Conservation (phyloP, 2,329 filamentous ascomycete genomes). For the Pyrenochaeta sp. region DNA sequence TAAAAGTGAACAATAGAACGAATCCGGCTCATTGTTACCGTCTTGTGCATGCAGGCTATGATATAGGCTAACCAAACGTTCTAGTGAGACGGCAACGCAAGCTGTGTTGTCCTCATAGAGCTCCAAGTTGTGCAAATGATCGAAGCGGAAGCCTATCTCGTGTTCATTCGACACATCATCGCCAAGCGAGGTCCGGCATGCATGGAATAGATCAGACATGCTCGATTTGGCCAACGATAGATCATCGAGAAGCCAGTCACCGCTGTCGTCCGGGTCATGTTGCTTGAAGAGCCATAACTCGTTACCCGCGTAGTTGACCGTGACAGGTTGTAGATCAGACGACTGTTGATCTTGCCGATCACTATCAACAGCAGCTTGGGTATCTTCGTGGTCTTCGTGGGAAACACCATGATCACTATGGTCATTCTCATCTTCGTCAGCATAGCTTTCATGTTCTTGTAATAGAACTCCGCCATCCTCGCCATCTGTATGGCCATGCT, state of each 20-base stretch:
- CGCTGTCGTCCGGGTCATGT: slow-evolving; percentile 38
- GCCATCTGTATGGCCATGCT: slow-evolving; percentile 13
- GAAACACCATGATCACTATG: slow-evolving; percentile 2
- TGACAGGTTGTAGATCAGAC: slow-evolving; percentile 28
- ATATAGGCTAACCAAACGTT: slow-evolving; percentile 68
- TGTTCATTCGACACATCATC: slow-evolving; percentile 64
- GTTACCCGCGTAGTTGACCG: slow-evolving; percentile 38
- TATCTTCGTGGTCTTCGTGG: slow-evolving; percentile 20
- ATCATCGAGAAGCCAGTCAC: slow-evolving; percentile 42
- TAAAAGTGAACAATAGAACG: slow-evolving; percentile 66
- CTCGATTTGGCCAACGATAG: slow-evolving; percentile 29
- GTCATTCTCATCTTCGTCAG: slow-evolving; percentile 10
- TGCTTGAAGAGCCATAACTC: slow-evolving; percentile 44
- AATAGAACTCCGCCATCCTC: slow-evolving; percentile 24
- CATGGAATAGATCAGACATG: slow-evolving; percentile 64
- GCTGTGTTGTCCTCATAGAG: slow-evolving; percentile 43
- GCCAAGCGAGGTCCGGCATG: slow-evolving; percentile 63
- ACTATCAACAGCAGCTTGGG: slow-evolving; percentile 9
- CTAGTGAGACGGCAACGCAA: slow-evolving; percentile 38
- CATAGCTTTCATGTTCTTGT: slow-evolving; percentile 12
- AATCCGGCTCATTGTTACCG: slow-evolving; percentile 60
- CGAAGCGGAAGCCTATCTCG: slow-evolving; percentile 56
- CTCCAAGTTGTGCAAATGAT: slow-evolving; percentile 50
- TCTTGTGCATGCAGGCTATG: slow-evolving; percentile 68
- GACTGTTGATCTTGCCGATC: slow-evolving; percentile 16